Percentiles rank a stretch among this genome's conserved stretches.
Evolutionary conservation across 2,329 filamentous ascomycete species (phyloP).

Genomic region (Huntiella savannae): DNA sequence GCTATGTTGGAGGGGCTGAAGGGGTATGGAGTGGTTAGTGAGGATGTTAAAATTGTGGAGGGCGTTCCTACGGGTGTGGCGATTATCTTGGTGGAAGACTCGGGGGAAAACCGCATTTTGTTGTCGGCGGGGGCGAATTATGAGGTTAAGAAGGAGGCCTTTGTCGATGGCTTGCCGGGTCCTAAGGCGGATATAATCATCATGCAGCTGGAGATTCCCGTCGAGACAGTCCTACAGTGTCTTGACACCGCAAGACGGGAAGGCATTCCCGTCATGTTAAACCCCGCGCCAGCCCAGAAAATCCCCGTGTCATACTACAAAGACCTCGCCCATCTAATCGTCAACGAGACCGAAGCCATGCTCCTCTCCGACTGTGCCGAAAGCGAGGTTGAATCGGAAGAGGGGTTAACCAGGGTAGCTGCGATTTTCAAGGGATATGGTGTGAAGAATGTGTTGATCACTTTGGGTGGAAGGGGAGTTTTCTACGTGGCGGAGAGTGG

Average conservation of each 20-base stretch:
- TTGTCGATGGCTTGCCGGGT: conserved; percentile 13
- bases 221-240: conserved; percentile 32
- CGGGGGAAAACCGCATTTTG: conserved; percentile 38
- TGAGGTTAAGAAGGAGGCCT: conserved; percentile 10
- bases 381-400: conserved; percentile 1
- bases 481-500: conserved; percentile 28
- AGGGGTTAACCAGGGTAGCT: conserved; percentile 2
- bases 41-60: conserved; percentile 21
- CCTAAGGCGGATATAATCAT: conserved; percentile 35
- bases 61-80: conserved; percentile 33
- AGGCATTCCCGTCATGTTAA: conserved; percentile 40
- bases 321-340: conserved; percentile 44
- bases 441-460: conserved; percentile 46
- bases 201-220: conserved; percentile 41
- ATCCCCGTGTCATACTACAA: conserved; percentile 39
- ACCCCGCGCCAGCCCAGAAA: conserved; percentile 46
- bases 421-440: conserved; percentile 36
- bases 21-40: conserved; percentile 28
- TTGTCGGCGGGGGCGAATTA: conserved; percentile 36
- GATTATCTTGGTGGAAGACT: conserved; percentile 37
- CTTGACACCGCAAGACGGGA: conserved; percentile 22
- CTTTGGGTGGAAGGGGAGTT: conserved; percentile 43
- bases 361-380: conserved; percentile 23
- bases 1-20: conserved; percentile 27
- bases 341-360: conserved; percentile 58